These are phyloP conservation scores for Mrakia blollopis DNA, from an alignment of 768 basidiomycete species.

Conservation along the genomic window DNA sequence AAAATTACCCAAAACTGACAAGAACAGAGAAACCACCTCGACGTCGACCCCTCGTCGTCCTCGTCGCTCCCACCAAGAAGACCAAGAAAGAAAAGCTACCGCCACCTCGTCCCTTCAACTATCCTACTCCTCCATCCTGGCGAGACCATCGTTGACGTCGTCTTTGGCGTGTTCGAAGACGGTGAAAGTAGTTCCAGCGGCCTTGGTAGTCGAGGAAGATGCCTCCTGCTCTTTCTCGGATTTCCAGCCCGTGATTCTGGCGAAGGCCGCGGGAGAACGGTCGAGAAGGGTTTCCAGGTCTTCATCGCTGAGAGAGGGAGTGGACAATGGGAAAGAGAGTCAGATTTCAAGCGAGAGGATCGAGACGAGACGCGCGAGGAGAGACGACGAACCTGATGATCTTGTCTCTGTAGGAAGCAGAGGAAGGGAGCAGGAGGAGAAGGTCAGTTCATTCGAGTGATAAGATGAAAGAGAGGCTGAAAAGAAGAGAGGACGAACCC, in stretches of 20 bases:
- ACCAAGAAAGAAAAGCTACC: background rate
- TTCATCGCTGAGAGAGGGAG: constrained; percentile 54
- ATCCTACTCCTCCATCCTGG: constrained; percentile 61
- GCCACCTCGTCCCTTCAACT: background rate
- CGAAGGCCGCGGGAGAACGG: constrained; percentile 37
- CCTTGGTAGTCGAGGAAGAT: background rate
- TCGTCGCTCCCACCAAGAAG: background rate
- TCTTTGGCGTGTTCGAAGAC: constrained; percentile 66
- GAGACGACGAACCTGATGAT: constrained; percentile 51
- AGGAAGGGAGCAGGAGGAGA: too few relatives aligned
- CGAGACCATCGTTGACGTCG: constrained; percentile 62
- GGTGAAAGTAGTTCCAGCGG: constrained; percentile 43
- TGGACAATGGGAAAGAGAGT: background rate
- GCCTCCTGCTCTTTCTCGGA: constrained; percentile 33
- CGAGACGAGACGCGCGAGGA: background rate
- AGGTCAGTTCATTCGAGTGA: too few relatives aligned
- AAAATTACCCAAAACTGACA: background rate
- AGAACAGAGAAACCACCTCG: too few relatives aligned
- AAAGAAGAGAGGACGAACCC: constrained; percentile 38
- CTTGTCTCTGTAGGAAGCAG: constrained; percentile 47
- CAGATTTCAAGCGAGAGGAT: constrained; percentile 5
- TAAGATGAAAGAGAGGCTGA: too few relatives aligned
- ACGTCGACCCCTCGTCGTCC: background rate
- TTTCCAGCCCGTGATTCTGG: constrained; percentile 36
- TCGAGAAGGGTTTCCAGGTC: constrained; percentile 70